Base-by-base conservation (phyloP, 306 rosid genomes). In the Vachellia pachyceras region DNA sequence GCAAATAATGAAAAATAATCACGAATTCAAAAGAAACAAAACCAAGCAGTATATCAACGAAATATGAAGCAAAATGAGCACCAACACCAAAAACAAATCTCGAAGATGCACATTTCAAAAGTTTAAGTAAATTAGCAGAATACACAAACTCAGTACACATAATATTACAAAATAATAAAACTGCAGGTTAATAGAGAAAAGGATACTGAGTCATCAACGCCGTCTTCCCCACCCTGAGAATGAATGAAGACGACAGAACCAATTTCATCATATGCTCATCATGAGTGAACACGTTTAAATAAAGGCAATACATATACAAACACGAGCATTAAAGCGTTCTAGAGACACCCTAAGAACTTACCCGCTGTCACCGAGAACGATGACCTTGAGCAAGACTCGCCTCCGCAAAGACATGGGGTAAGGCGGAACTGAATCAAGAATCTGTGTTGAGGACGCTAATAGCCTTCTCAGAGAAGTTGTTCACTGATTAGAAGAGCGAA, bases 191-290 rank as follows among this genome's bases (percentile, higher is more conserved):
- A 87, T 79, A n/a, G 39, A 29, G 5, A 9, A 37, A 82, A 89
- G 98, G 97, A 95, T 92, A 95, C 98, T 91, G 97, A 76, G 90
- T 92, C 98, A 95, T 95, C 92, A 92, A 87, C 82, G 98, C 90
- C 74, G 97, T 95, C 89, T 95, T 92, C 67, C 99, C 99, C 23
- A 92, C 99, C 90, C 99, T 95, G 88, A 61, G 12, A 90, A 84
- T 49, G 64, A 86, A 73, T 1, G 54, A 57, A 68, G 12, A 42
- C 1, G 20, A 42, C 37, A 41, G 41, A 69, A 69, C 25, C 7
- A 41, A 69, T 36, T 35, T 36, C 23, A 42, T 10, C 29, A 67
- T 9, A 18, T 10, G 13, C 44, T 40, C 33, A 0, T 29, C 50
- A 40, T 3, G 20, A 18, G 47, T 39, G 46, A 37, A 18, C 45